Base-by-base conservation (phyloP, 805 yeast genomes). In the Kodamaea fukazawae region DNA sequence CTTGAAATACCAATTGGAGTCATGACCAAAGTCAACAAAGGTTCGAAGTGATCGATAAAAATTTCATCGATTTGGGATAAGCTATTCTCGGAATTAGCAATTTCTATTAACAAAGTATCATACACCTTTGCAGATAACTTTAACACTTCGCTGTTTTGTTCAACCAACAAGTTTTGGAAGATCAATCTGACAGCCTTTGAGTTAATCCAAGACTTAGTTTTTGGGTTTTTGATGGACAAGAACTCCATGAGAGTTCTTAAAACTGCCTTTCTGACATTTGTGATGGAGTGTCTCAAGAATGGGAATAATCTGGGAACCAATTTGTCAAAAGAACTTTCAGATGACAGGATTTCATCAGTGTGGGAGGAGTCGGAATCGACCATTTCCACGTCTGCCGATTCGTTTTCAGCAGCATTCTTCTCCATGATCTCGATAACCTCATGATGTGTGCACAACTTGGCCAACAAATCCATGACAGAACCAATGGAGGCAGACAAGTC, bases 1-100 rank as follows among this genome's bases (percentile, higher is more conserved):
- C 98, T 80, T 3, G 96, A 85, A 40, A 89, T 80, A 45, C 99
- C 99, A 43, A 93, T 85, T 2, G 99, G 99, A 0, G 98, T 91
- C 83, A 87, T 82, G 32, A 88, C 55, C 32, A 93, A 67, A 11
- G 80, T 75, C 38, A 84, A 62, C 44, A 83, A 67, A 6, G 88
- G 83, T 34, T 66, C 67, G 35, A 78, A 64, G 53, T 86, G 90
- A 3, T 67, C 64, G 3, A 67, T 60, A 46, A 88, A 78, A 2
- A 78, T 58, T 2, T 60, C 65, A 34, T 80, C 85, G 46, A 84
- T 60, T 2, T 66, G 47, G 9, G 70, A 57, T n/a, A 61, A 67
- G 2, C 58, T 35, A 7, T 52, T 52, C 14, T 55, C 51, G 9
- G 54, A 51, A 1, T 49, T 35, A 6, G 44, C 38, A 10, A 74